These are phyloP conservation scores for Jaenimonas drosophilae DNA, from an alignment of 208 protist genomes.

Conservation along the genomic window DNA sequence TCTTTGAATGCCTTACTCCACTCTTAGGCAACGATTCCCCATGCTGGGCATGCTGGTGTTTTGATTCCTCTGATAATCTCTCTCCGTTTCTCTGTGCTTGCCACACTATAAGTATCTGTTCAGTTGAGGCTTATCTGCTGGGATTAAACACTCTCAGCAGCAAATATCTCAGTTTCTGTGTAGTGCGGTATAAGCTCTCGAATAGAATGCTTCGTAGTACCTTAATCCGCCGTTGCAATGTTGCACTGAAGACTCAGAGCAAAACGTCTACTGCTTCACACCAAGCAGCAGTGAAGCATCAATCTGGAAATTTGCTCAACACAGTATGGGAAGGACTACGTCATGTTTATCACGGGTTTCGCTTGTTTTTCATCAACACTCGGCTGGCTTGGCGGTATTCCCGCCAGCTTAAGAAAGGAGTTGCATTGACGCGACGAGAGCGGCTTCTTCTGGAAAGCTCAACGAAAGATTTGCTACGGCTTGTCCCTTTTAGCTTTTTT, in stretches of 20 bases:
- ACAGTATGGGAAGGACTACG: conserved; percentile 45
- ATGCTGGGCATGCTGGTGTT: too few relatives aligned
- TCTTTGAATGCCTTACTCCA: too few relatives aligned
- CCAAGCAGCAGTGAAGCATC: conserved; percentile 10
- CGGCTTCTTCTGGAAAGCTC: conserved; percentile 88
- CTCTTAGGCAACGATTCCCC: too few relatives aligned
- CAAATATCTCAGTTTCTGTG: too few relatives aligned
- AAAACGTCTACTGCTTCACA: not conserved
- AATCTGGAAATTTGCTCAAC: conserved; percentile 23
- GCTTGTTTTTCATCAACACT: conserved; percentile 84
- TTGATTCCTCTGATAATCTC: too few relatives aligned
- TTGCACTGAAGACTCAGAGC: too few relatives aligned
- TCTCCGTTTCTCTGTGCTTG: too few relatives aligned
- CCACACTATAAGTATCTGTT: too few relatives aligned
- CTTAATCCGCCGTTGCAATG: conserved; percentile 18
- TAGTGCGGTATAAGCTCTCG: too few relatives aligned
- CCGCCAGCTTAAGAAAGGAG: conserved; percentile 70
- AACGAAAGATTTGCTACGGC: conserved; percentile 89
- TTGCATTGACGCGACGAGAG: conserved; percentile 80
- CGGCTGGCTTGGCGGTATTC: conserved; percentile 82
- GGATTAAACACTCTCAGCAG: too few relatives aligned
- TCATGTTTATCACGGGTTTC: conserved; percentile 86
- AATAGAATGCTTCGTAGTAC: conserved; percentile 34
- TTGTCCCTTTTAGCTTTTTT: conserved; percentile 97
- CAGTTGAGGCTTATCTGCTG: too few relatives aligned